A percentile compares a stretch with the other conserved stretches of the same genome.
These are phyloP conservation scores for Rhizopus delemar DNA, from an alignment of 371 early-diverging fungal species.

Conservation along the genomic window DNA sequence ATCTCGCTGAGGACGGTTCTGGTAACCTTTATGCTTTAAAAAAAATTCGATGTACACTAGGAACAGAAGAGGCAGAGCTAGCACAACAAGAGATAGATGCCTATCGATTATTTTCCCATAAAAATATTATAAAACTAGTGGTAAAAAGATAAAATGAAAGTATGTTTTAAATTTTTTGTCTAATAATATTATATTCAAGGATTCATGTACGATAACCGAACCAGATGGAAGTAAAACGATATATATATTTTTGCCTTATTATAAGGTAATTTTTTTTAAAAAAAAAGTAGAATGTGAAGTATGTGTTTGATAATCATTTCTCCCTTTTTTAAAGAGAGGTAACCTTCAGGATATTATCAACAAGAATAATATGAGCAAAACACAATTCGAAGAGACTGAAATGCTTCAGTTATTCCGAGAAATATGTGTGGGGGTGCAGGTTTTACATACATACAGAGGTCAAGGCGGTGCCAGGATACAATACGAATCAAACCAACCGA, in stretches of 20 bases:
- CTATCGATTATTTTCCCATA: constrained; percentile 62
- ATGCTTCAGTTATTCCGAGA: constrained; percentile 61
- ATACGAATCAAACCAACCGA: constrained; percentile 23
- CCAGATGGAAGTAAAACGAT: constrained; percentile 62
- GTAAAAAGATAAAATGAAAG: constrained; percentile 1
- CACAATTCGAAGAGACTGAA: constrained; percentile 56
- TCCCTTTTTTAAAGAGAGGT: constrained; percentile 42
- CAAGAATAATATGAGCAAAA: constrained; percentile 40
- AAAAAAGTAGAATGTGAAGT: not conserved
- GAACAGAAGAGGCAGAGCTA: constrained; percentile 56
- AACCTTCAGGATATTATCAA: constrained; percentile 64
- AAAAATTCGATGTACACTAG: constrained; percentile 66
- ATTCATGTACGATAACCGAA: constrained; percentile 62
- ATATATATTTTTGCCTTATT: constrained; percentile 69
- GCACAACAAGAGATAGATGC: constrained; percentile 72
- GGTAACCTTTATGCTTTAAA: constrained; percentile 66
- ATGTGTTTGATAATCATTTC: not conserved
- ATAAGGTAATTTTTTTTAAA: constrained; percentile 43
- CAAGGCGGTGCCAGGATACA: constrained; percentile 32
- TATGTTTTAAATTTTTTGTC: not conserved
- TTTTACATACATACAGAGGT: constrained; percentile 57
- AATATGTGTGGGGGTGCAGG: constrained; percentile 63
- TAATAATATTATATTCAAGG: constrained; percentile 33
- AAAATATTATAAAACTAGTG: constrained; percentile 61
- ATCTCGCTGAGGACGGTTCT: constrained; percentile 65